These are phyloP conservation scores for Stagonosporopsis chrysanthemi DNA, from an alignment of 2,329 filamentous ascomycete species.

Conservation along the genomic window DNA sequence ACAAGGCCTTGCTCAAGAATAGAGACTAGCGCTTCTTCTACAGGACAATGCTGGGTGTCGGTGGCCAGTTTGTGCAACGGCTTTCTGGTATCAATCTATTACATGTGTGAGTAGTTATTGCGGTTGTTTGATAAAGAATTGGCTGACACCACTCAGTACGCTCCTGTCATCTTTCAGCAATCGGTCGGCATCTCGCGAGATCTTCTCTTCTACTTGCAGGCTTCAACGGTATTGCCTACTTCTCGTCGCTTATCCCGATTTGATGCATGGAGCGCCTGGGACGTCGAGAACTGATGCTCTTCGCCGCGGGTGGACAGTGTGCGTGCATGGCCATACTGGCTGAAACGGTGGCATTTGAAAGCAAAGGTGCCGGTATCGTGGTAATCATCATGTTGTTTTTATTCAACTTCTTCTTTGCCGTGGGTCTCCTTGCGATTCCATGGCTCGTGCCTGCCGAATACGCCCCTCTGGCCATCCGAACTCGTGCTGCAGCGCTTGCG, in stretches of 20 bases:
- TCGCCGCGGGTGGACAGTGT: constrained; percentile 38
- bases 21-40: neutral
- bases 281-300: constrained; percentile 40
- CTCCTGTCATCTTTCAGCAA: neutral
- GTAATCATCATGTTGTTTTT: neutral
- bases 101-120: neutral
- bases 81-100: neutral
- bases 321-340: neutral
- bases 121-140: neutral
- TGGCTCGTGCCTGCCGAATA: neutral
- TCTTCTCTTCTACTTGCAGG: neutral
- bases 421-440: neutral
- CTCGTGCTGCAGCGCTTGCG: constrained; percentile 12
- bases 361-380: neutral
- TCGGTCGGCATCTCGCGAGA: neutral
- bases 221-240: constrained; percentile 42
- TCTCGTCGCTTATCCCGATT: constrained; percentile 50
- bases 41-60: neutral
- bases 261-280: constrained; percentile 50
- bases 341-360: neutral
- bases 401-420: neutral
- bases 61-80: neutral
- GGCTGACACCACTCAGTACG: neutral
- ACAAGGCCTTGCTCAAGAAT: neutral
- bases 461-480: neutral